Percentiles rank a stretch among this genome's conserved stretches.
Conservation (phyloP, 176 grass and related monocot species). For the Eragrostis curvula region DNA sequence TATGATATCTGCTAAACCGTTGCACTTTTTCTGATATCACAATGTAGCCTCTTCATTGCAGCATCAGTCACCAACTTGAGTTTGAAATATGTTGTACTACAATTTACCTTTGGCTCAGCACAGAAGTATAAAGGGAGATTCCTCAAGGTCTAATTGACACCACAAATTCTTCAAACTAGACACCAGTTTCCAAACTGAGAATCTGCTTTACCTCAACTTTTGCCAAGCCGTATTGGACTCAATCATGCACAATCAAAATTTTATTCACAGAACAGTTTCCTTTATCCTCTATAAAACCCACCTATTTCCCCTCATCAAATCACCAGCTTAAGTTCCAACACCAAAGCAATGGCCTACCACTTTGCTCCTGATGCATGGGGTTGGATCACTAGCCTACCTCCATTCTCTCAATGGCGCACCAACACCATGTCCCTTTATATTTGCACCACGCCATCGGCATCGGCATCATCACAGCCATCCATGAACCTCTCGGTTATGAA, state of each 20-base stretch:
- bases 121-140: conserved; percentile 39
- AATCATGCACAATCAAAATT: conserved; percentile 29
- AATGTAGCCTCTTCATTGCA: background rate
- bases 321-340: conserved; percentile 31
- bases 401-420: conserved; percentile 79
- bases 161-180: conserved; percentile 5
- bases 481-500: conserved; percentile 66
- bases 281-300: conserved; percentile 45
- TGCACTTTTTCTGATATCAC: background rate
- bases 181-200: conserved; percentile 25
- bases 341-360: conserved; percentile 55
- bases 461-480: conserved; percentile 37
- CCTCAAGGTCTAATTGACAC: conserved; percentile 11
- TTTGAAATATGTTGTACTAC: conserved; percentile 16
- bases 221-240: conserved; percentile 28
- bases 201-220: conserved; percentile 47
- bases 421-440: conserved; percentile 70
- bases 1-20: background rate
- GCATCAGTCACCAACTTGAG: conserved; percentile 13
- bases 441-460: conserved; percentile 52
- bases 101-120: background rate
- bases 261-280: conserved; percentile 29
- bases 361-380: conserved; percentile 64
- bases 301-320: background rate
- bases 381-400: conserved; percentile 80